A percentile compares a stretch with the other conserved stretches of the same genome.
phyloP scores from a whole-genome alignment of 176 grass and related monocot species.

The Pontederia crassipes region DNA sequence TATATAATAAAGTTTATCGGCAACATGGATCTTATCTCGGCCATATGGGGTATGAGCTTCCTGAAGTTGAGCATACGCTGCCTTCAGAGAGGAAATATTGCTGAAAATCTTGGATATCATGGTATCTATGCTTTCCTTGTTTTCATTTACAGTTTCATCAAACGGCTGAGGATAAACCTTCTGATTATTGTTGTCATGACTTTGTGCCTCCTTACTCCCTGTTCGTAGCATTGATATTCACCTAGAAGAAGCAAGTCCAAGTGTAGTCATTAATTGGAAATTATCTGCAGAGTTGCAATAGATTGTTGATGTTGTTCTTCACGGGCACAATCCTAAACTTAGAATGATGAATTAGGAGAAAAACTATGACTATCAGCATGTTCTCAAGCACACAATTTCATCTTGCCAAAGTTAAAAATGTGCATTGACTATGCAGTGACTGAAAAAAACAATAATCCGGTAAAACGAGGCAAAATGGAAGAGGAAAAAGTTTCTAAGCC shows the following conservation, averaged over 20 bases:
- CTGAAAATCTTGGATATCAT: constrained; percentile 68
- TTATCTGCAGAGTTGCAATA: no score
- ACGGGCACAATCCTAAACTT: no score
- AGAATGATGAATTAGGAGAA: no score
- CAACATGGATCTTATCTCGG: constrained; percentile 66
- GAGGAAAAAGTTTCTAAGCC: no score
- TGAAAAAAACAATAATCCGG: no score
- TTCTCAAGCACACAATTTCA: no score
- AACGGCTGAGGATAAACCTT: constrained; percentile 91
- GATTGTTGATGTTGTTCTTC: no score
- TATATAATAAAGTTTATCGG: constrained; percentile 84
- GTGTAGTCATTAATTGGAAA: no score
- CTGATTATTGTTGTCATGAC: constrained; percentile 75
- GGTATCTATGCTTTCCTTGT: constrained; percentile 50
- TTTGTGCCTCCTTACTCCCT: constrained; percentile 30
- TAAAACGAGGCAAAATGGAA: no score
- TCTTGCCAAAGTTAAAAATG: no score
- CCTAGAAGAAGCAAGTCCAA: background rate
- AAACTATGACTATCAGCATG: no score
- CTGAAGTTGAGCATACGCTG: constrained; percentile 86
- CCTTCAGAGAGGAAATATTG: constrained; percentile 90
- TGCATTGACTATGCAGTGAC: no score
- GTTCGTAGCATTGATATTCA: constrained; percentile 26
- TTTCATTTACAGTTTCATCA: constrained; percentile 72
- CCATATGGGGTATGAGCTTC: constrained; percentile 97